Percentiles rank a stretch among this genome's conserved stretches.
phyloP scores from a whole-genome alignment of 306 rosid genomes.

The Malus asiatica region DNA sequence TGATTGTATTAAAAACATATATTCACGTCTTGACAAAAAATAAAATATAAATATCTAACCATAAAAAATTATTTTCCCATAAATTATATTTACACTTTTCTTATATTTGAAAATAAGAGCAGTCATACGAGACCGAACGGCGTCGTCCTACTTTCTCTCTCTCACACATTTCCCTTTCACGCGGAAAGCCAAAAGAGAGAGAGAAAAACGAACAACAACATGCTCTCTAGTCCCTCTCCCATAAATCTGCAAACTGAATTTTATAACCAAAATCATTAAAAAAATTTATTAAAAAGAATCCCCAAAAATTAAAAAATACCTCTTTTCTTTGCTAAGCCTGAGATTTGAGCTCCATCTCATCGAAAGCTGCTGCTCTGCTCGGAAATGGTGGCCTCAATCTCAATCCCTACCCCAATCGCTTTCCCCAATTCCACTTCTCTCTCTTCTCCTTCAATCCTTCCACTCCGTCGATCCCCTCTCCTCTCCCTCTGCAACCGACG shows the following conservation, averaged over 20 bases:
- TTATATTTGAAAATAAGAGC: not conserved
- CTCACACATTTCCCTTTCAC: not conserved
- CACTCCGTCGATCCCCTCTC: not conserved
- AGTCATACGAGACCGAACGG: not conserved
- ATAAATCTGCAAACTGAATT: not conserved
- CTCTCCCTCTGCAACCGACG: slow-evolving; percentile 1
- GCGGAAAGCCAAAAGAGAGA: not conserved
- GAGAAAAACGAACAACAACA: not conserved
- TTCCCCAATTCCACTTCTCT: slow-evolving; percentile 2
- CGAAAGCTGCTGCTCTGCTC: not conserved
- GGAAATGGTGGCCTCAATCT: slow-evolving; percentile 14
- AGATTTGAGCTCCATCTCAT: not conserved
- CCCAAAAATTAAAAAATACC: not conserved
- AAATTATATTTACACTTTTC: no score
- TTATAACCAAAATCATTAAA: not conserved
- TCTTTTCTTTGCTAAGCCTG: not conserved
- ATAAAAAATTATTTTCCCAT: no score
- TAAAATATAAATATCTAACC: no score
- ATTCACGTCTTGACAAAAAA: no score
- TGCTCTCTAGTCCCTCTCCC: not conserved
- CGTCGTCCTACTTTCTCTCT: not conserved
- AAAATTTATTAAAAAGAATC: not conserved
- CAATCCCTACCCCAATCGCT: slow-evolving; percentile 4
- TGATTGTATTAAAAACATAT: no score
- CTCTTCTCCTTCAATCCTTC: not conserved